phyloP scores from a whole-genome alignment of 306 rosid species.

The Acacia melanoxylon region DNA sequence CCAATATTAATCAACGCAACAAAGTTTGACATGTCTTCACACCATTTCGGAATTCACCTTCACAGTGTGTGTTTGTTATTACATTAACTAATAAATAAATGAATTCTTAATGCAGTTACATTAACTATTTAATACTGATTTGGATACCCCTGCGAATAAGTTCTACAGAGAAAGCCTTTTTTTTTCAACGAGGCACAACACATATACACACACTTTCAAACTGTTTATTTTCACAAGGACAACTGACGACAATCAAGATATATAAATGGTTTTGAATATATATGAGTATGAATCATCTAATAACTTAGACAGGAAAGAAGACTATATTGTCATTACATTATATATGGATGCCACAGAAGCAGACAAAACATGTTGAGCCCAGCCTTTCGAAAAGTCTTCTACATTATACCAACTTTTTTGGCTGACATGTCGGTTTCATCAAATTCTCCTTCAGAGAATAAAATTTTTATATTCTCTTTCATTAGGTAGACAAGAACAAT shows the following conservation, averaged over 20 bases:
- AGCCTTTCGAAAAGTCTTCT: not conserved
- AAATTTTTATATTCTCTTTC: constrained; percentile 29
- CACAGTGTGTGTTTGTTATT: not conserved
- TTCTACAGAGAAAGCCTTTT: not conserved
- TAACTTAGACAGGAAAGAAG: not conserved
- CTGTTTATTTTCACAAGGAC: not conserved
- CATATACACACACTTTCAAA: not conserved
- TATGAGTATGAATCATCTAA: not conserved
- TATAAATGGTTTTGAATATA: not conserved
- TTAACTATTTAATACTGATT: not conserved
- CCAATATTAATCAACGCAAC: too few relatives aligned
- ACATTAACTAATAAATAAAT: not conserved
- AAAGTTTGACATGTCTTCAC: too few relatives aligned
- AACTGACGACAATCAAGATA: constrained; percentile 24
- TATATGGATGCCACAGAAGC: constrained; percentile 33
- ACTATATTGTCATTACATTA: not conserved
- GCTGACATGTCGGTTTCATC: constrained; percentile 44
- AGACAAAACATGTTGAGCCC: constrained; percentile 27
- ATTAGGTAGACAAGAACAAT: constrained; percentile 45
- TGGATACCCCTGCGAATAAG: not conserved
- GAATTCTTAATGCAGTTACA: not conserved
- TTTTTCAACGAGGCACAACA: not conserved
- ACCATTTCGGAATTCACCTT: not conserved
- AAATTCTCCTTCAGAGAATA: constrained; percentile 31
- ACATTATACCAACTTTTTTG: constrained; percentile 31